Percentiles rank a stretch among this genome's conserved stretches.
Conservation (phyloP, 495 filamentous ascomycete genomes). For the Aspergillus nanangensis region DNA sequence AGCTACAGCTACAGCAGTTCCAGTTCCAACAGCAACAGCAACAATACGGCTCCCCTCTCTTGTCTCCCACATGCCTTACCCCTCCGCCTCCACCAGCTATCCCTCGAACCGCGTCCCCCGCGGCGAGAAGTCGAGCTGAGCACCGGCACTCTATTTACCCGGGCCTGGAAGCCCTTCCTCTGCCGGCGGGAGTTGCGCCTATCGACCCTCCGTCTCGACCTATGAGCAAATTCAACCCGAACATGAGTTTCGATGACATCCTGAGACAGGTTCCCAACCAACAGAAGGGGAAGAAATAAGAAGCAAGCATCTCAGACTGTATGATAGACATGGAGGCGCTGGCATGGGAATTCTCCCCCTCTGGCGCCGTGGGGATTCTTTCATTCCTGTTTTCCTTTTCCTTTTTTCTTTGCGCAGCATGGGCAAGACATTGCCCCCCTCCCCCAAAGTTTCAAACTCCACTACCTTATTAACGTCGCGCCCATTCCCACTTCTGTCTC, state of each 20-base stretch:
- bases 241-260: constrained; percentile 52
- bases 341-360: no score
- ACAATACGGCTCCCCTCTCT: constrained; percentile 23
- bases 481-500: no score
- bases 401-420: no score
- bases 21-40: constrained; percentile 8
- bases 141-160: constrained; percentile 44
- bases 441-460: no score
- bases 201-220: constrained; percentile 38
- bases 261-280: constrained; percentile 41
- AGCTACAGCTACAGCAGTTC: no score
- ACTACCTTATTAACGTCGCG: no score
- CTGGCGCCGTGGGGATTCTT: no score
- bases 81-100: constrained; percentile 34
- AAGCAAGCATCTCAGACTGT: background rate
- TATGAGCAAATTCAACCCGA: constrained; percentile 42
- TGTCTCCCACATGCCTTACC: constrained; percentile 24
- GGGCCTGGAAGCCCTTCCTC: constrained; percentile 47
- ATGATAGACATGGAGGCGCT: no score
- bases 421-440: no score
- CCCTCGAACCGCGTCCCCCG: constrained; percentile 42
- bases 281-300: constrained; percentile 41
- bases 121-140: constrained; percentile 20
- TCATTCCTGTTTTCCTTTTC: no score
- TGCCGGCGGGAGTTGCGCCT: constrained; percentile 46